Base-by-base conservation (phyloP, 1,284 basidiomycete genomes). In the Pseudozyma sp. region DNA sequence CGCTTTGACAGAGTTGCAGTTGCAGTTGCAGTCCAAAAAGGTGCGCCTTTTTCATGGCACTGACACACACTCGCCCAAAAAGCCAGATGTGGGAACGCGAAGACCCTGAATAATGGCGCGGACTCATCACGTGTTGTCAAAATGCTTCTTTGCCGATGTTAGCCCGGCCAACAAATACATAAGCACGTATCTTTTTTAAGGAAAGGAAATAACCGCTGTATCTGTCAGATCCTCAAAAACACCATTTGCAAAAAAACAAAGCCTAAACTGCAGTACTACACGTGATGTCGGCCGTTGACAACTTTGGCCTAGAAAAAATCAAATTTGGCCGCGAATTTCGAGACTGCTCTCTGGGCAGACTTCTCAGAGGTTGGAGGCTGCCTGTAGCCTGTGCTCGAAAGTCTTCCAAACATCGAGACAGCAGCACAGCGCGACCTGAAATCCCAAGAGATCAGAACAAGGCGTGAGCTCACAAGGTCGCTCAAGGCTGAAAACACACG, bases 91-190 rank as follows among this genome's bases (percentile, higher is more conserved):
- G 10, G 48, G 50, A 47, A 48, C 56, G 56, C 25, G 25, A 31
- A 58, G 56, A 58, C 56, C 56, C 47, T 58, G 56, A 42, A 10
- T 39, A 14, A 0, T 2, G 11, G 47, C 57, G 57, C 57, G 57
- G 49, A 16, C 11, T 31, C 40, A 45, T 59, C 57, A 59, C 57
- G 57, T 59, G 52, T 52, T 12, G 19, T 6, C 25, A 31, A 31
- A 6, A 11, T 25, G 9, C 25, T 47, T 25, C 18, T 10, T 12
- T 21, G 45, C 6, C 3, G 25, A 25, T 47, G 45, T 47, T 47
- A 47, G 45, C 18, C 25, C 45, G 39, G 25, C 25, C 3, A 31
- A 31, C 25, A 31, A 12, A 8, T 40, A 12, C 39, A 8, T 40
- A 13, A 12, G 11, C 39, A n/a, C 39, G 16, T 40, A n/a, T n/a